A percentile compares a stretch with the other conserved stretches of the same genome.
phyloP scores from a whole-genome alignment of 495 filamentous ascomycete species.

The Bombardia bombarda region DNA sequence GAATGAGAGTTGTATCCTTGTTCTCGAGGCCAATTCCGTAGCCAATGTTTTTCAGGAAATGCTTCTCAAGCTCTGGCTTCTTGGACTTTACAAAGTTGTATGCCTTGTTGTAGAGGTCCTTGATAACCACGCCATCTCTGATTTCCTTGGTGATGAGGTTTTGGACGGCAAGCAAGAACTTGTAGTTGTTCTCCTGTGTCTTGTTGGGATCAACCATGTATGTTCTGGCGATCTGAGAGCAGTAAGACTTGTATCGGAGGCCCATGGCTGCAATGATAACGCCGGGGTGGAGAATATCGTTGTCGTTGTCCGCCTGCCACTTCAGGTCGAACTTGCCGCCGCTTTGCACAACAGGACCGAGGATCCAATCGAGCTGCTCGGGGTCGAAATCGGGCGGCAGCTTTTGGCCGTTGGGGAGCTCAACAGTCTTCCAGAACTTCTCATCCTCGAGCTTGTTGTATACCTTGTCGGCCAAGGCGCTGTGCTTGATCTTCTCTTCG shows the following conservation, averaged over 20 bases:
- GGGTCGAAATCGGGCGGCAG: constrained; percentile 81
- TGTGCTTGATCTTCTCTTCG: constrained; percentile 94
- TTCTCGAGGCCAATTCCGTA: constrained; percentile 89
- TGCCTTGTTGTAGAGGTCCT: constrained; percentile 90
- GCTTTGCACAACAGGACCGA: constrained; percentile 88
- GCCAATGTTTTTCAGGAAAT: constrained; percentile 86
- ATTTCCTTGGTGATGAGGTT: constrained; percentile 82
- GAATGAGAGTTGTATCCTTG: constrained; percentile 67
- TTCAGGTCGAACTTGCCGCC: constrained; percentile 91
- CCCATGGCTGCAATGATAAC: constrained; percentile 89
- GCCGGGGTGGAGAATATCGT: constrained; percentile 81
- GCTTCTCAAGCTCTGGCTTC: constrained; percentile 88
- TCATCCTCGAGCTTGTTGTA: constrained; percentile 83
- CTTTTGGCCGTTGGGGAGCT: constrained; percentile 58
- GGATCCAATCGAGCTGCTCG: constrained; percentile 87
- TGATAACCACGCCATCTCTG: constrained; percentile 75
- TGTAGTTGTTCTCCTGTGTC: constrained; percentile 88
- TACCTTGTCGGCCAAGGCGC: constrained; percentile 71
- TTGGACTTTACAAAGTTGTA: constrained; percentile 67
- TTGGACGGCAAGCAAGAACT: constrained; percentile 78
- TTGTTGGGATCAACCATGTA: constrained; percentile 97
- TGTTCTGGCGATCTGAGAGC: constrained; percentile 80
- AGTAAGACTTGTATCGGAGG: constrained; percentile 89
- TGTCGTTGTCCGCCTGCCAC: constrained; percentile 63
- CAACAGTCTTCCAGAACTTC: constrained; percentile 83